Evolutionary conservation across 1,139 yeast species (phyloP), one percentile per base, ranked within the genome.

Genomic region (Trichomonascaceae sp.): DNA sequence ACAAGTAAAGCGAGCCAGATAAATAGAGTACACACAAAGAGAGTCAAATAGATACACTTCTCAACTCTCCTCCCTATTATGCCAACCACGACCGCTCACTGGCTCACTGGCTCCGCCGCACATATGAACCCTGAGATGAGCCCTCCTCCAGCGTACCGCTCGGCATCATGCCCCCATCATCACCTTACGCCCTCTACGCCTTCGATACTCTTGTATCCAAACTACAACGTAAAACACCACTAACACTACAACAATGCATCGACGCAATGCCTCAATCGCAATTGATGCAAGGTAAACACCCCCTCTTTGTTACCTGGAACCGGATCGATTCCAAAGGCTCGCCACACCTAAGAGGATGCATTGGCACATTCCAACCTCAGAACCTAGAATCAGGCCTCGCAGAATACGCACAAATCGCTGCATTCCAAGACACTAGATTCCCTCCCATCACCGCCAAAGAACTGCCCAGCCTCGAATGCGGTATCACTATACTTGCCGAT

Each of bases 251-350:
- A 4, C 30, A 42, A 28, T 43, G 55, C 28, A 33, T 36, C 22
- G 40, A 40, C 11, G 38, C 44, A 8, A 34, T 39, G 17, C 37
- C 37, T 16, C 32, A 15, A 6, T 9, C 17, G 4, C 31, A 33
- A 17, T n/a, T n/a, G 6, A n/a, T 30, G 17, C 31, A 44, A 16
- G 34, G 30, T 20, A 31, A 33, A 11, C 22, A 37, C 17, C 93
- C 96, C 0, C 56, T 89, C 26, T 89, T 89, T 57, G 77, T 89
- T 23, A 87, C 97, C 0, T 89, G 95, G 94, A 74, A 77, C 51
- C 70, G 67, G 31, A 46, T 59, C 5, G 44, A 41, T 13, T 40
- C 43, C 11, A 50, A 48, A 0, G 56, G 65, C 36, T 59, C 63
- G 13, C n/a, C n/a, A n/a, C 51, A 47, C 0, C 61, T 89, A 32